Percentiles rank a stretch among this genome's conserved stretches.
These are phyloP conservation scores for Lachancea nothofagi DNA, from an alignment of 805 yeast species.

Conservation along the genomic window DNA sequence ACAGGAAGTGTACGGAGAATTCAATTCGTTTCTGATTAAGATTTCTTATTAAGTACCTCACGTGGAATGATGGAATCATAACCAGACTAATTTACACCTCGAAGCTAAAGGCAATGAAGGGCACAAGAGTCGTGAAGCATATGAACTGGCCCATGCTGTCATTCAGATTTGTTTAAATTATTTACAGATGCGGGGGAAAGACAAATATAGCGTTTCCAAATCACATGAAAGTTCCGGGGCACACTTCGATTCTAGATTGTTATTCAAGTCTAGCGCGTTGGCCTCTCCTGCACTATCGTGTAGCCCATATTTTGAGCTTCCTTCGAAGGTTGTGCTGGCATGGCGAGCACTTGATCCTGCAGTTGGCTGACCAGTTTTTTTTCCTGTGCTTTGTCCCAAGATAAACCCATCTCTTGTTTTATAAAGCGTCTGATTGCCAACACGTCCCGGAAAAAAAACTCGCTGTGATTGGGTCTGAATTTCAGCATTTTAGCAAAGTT, in stretches of 20 bases:
- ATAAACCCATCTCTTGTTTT: conserved; percentile 10
- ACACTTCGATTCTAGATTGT: neutral
- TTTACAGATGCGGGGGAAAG: conserved; percentile 4
- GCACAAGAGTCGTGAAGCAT: no score
- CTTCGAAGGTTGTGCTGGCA: neutral
- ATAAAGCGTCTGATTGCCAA: conserved; percentile 15
- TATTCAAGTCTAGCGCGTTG: neutral
- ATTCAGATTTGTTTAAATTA: no score
- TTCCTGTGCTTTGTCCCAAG: conserved; percentile 15
- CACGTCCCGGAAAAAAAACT: conserved; percentile 6
- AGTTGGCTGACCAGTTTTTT: conserved; percentile 5
- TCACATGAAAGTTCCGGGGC: no score
- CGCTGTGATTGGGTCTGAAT: conserved; percentile 11
- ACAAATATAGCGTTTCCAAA: no score
- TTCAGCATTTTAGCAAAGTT: conserved; percentile 22
- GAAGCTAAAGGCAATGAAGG: no score
- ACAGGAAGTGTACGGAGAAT: neutral
- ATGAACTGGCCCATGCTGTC: no score
- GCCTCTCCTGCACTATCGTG: conserved; percentile 4
- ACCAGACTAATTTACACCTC: no score
- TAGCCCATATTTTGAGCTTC: neutral
- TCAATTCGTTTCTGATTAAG: no score
- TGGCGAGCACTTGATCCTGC: neutral
- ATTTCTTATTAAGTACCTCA: no score
- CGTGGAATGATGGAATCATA: no score